Base-by-base conservation (phyloP, 1,284 basidiomycete species). In the Marasmius tenuissimus region DNA sequence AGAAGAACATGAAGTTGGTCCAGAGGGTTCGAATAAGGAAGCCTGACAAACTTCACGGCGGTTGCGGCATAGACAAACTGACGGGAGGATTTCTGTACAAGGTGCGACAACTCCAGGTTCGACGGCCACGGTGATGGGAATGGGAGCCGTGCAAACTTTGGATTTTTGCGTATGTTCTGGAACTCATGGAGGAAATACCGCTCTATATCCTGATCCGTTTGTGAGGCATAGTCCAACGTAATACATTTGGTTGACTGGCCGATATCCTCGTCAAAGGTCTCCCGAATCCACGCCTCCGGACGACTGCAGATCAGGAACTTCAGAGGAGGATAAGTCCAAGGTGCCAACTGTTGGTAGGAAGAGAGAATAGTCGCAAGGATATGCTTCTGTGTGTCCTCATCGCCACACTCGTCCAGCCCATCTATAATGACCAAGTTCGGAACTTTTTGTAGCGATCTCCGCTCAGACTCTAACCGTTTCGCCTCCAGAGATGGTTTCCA, bases 11-110 rank as follows among this genome's bases (percentile, higher is more conserved):
- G 5, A 35, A 64, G 51, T 27, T 52, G 63, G 35, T 58, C 60
- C 4, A 51, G 18, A 6, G 63, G 63, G 27, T 53, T 27, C n/a
- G 37, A 11, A 39, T 34, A n/a, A 33, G 48, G 42, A 10, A 48
- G 40, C 9, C 10, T 61, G 35, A 74, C 51, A 55, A 66, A 74
- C 48, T 68, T 68, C 3, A 72, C 52, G n/a, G 71, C 66, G 5
- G 68, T 70, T 6, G 67, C 63, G 7, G 69, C 68, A 58, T 71
- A 74, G 53, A 72, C 69, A 39, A 73, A 74, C 60, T 70, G 70
- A 3, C 70, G 68, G n/a, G 68, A 67, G 3, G 71, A 60, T 39
- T 66, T 65, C 1, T 50, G 5, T 5, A 70, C 67, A 2, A 74
- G 57, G 0, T 53, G 42, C 0, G 63, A 48, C 18, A 72, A 55